Conservation (phyloP, 2,329 filamentous ascomycete species). For the Exophiala spinifera region DNA sequence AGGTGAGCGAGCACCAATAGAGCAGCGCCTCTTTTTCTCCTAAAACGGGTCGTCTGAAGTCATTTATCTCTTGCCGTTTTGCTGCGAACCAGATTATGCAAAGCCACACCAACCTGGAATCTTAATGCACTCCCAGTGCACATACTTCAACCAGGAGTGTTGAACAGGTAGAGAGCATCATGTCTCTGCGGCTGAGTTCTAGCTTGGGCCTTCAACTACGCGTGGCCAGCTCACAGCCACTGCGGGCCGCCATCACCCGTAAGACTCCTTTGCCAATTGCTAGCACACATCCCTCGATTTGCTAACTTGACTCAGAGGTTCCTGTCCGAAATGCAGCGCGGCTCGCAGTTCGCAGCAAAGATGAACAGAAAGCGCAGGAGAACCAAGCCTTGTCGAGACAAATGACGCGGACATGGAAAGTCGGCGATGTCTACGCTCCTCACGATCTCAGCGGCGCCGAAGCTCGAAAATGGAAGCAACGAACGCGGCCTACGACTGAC, state of each 20-base stretch:
- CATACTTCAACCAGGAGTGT: too few species aligned
- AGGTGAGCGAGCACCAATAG: too few species aligned
- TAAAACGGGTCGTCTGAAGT: too few species aligned
- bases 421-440: conserved; percentile 85
- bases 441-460: conserved; percentile 77
- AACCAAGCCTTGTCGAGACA: conserved; percentile 40
- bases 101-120: too few species aligned
- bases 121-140: too few species aligned
- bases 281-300: neutral
- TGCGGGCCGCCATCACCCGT: neutral
- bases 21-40: too few species aligned
- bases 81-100: neutral
- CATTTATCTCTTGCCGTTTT: too few species aligned
- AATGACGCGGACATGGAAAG: conserved; percentile 64
- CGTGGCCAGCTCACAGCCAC: neutral
- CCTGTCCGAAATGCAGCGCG: conserved; percentile 6
- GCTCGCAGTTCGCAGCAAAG: conserved; percentile 2
- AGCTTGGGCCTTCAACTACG: conserved; percentile 2
- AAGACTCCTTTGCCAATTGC: neutral
- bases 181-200: conserved; percentile 3
- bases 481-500: conserved; percentile 58
- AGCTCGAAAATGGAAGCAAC: conserved; percentile 74
- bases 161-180: neutral
- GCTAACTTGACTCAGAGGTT: conserved; percentile 10
- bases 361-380: conserved; percentile 38